phyloP scores from a whole-genome alignment of 495 filamentous ascomycete genomes.

The Baudoinia panamericana region DNA sequence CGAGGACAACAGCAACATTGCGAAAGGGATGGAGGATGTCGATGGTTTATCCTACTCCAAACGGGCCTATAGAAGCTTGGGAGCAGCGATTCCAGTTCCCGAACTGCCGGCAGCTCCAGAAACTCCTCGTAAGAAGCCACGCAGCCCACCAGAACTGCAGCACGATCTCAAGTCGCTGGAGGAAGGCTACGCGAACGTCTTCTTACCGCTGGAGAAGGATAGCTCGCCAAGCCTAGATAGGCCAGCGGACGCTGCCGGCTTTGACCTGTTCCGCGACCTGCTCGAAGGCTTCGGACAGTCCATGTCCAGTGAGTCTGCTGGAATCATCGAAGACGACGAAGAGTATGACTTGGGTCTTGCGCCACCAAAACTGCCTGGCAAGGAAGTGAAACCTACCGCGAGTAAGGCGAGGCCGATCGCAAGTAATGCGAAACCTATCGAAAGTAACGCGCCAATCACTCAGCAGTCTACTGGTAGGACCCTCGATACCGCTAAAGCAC shows the following conservation, averaged over 20 bases:
- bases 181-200: not conserved
- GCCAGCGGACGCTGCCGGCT: not conserved
- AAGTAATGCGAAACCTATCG: not conserved
- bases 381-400: not conserved
- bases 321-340: not conserved
- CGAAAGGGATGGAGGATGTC: not conserved
- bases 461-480: not conserved
- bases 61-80: slow-evolving; percentile 4
- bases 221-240: not conserved
- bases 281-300: not conserved
- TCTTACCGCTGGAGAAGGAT: not conserved
- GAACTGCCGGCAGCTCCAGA: not conserved
- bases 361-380: not conserved
- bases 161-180: no score
- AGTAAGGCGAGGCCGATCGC: not conserved
- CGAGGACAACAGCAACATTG: not conserved
- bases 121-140: not conserved
- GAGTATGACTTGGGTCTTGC: slow-evolving; percentile 4
- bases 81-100: slow-evolving; percentile 1
- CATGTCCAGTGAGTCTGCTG: not conserved
- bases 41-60: slow-evolving; percentile 9
- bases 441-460: not conserved
- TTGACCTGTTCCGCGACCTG: not conserved
- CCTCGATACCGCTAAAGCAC: not conserved
- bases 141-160: no score